Conservation (phyloP, 192 early-diverging fungal genomes). For the Coemansia sp. region DNA sequence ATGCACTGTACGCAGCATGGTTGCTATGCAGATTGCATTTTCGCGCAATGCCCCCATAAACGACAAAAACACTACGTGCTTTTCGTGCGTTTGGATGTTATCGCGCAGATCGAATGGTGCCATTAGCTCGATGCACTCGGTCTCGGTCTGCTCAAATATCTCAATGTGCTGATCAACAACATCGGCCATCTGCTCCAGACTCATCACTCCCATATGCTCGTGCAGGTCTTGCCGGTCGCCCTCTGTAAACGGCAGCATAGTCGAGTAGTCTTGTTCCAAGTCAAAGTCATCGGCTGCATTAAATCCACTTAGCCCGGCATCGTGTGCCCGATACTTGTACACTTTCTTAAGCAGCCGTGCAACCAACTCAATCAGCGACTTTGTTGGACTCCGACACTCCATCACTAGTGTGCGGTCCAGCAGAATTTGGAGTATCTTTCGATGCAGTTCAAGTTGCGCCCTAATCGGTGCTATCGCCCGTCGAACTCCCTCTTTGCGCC, state of each 20-base stretch:
- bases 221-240: slow-evolving; percentile 2
- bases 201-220: slow-evolving; percentile 12
- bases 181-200: slow-evolving; percentile 22
- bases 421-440: slow-evolving; percentile 15
- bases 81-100: slow-evolving; percentile 15
- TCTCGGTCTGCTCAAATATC: slow-evolving; percentile 22
- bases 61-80: slow-evolving; percentile 32
- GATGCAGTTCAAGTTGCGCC: slow-evolving; percentile 28
- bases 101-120: slow-evolving; percentile 21
- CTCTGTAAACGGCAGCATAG: not conserved
- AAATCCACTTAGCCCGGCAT: not conserved
- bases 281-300: not conserved
- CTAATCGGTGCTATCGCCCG: slow-evolving; percentile 19
- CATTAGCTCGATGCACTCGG: slow-evolving; percentile 23
- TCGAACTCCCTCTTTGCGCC: slow-evolving; percentile 1
- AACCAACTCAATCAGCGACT: slow-evolving; percentile 30
- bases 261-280: slow-evolving; percentile 4
- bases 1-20: slow-evolving; percentile 23
- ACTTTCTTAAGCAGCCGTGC: slow-evolving; percentile 8
- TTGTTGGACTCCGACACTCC: slow-evolving; percentile 25
- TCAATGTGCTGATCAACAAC: slow-evolving; percentile 20
- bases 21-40: slow-evolving; percentile 27
- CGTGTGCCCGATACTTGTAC: not conserved
- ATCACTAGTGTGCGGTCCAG: slow-evolving; percentile 17
- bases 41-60: slow-evolving; percentile 44